phyloP scores from a whole-genome alignment of 495 filamentous ascomycete genomes.

The Annulohypoxylon stygium region DNA sequence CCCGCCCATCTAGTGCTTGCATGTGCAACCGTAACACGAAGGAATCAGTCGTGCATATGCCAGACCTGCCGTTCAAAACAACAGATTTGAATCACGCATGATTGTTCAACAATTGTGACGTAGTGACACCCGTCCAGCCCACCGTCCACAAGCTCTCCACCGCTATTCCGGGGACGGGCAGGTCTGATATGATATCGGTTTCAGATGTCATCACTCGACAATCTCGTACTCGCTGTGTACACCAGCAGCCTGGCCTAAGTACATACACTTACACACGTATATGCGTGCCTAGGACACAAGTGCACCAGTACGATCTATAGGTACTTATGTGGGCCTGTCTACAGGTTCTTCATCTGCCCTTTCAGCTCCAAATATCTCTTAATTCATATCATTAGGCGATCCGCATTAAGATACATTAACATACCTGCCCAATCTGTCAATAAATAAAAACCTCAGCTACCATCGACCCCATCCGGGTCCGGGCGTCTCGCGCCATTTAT shows the following conservation, averaged over 20 bases:
- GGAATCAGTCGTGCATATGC: conserved; percentile 40
- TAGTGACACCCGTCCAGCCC: conserved; percentile 30
- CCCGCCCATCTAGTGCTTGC: conserved; percentile 12
- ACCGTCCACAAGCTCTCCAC: conserved; percentile 34
- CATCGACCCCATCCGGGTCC: neutral
- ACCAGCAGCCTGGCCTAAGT: neutral
- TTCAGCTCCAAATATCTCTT: conserved; percentile 27
- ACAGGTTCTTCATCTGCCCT: conserved; percentile 29
- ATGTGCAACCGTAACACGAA: conserved; percentile 22
- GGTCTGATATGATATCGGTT: conserved; percentile 41
- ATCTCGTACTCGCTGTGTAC: conserved; percentile 26
- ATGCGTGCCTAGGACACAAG: neutral
- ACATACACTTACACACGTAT: neutral
- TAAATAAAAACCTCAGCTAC: conserved; percentile 19
- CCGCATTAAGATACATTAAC: conserved; percentile 19
- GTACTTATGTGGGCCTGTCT: conserved; percentile 25
- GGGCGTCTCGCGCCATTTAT: conserved; percentile 17
- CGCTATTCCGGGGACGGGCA: conserved; percentile 41
- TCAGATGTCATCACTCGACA: conserved; percentile 35
- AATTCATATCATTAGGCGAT: conserved; percentile 11
- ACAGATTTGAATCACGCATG: conserved; percentile 24
- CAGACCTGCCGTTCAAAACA: conserved; percentile 27
- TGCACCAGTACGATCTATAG: neutral
- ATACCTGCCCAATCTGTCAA: conserved; percentile 16
- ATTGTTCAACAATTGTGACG: conserved; percentile 33